Evolutionary conservation across 345 rosid genomes (phyloP).

Genomic region (Eucalyptus globulus): DNA sequence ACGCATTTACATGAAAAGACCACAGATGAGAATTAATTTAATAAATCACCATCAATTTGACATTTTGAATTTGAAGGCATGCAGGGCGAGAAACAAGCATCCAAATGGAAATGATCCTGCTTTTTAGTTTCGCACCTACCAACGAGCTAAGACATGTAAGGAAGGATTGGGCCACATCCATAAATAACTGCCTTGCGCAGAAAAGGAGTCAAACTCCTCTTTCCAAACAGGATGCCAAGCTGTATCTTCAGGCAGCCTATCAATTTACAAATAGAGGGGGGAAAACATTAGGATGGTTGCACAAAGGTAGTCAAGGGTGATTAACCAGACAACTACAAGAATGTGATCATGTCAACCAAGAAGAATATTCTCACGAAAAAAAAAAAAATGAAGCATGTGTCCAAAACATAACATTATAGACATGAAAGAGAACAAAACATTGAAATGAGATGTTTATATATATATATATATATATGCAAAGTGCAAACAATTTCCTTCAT

Average conservation of each 20-base stretch:
- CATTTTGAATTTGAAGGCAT: too few relatives aligned
- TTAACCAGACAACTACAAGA: background rate
- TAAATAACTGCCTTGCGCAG: conserved; percentile 48
- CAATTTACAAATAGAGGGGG: too few relatives aligned
- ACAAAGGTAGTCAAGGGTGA: background rate
- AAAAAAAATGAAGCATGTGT: too few relatives aligned
- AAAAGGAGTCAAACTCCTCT: conserved; percentile 48
- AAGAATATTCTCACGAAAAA: background rate
- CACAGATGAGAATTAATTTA: background rate
- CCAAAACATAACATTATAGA: background rate
- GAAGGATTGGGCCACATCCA: conserved; percentile 75
- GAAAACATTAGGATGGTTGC: background rate
- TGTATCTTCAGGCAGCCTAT: too few relatives aligned
- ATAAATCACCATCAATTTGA: background rate
- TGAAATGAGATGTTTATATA: background rate
- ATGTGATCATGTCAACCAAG: conserved; percentile 8
- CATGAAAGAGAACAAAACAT: background rate
- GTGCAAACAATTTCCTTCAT: background rate
- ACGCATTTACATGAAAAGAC: background rate
- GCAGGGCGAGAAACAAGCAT: background rate
- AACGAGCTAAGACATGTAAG: conserved; percentile 83
- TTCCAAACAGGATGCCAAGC: conserved; percentile 3
- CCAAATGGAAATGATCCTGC: background rate
- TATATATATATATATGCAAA: background rate
- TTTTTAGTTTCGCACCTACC: background rate